These are phyloP conservation scores for Ophiostoma sp. DNA, from an alignment of 2,329 filamentous ascomycete genomes.

Conservation along the genomic window DNA sequence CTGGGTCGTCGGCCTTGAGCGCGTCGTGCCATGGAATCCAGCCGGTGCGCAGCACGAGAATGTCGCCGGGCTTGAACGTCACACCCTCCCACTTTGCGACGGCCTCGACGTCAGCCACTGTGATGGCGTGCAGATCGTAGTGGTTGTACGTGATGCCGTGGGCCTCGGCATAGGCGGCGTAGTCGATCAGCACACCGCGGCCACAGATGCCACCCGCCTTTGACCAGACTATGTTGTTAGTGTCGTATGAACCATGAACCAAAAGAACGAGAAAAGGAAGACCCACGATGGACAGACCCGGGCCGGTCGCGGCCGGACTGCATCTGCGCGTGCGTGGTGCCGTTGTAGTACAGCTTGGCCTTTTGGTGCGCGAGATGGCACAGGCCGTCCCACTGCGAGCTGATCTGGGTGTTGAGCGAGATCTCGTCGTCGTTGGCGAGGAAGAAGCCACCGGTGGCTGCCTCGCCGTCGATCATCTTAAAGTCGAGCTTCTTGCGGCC, in stretches of 20 bases:
- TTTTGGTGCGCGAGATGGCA: conserved; percentile 12
- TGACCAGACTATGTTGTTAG: conserved; percentile 19
- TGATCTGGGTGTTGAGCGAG: conserved; percentile 30
- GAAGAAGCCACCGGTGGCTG: not conserved
- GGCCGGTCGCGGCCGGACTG: conserved; percentile 28
- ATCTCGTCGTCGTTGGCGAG: conserved; percentile 25
- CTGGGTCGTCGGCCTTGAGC: conserved; percentile 31
- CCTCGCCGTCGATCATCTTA: conserved; percentile 20
- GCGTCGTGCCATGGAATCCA: conserved; percentile 53
- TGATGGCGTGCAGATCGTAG: conserved; percentile 49
- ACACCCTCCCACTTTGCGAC: conserved; percentile 56
- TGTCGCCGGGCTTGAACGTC: conserved; percentile 58
- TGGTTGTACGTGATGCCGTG: conserved; percentile 48
- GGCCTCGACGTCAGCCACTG: conserved; percentile 48
- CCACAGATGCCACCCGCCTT: conserved; percentile 46
- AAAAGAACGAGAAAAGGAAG: not conserved
- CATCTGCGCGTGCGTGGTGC: conserved; percentile 34
- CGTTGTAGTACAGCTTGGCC: conserved; percentile 28
- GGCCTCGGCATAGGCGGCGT: conserved; percentile 42
- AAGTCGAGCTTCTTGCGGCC: conserved; percentile 48
- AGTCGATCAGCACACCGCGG: conserved; percentile 54
- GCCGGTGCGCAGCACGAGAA: conserved; percentile 61
- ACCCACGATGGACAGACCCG: not conserved
- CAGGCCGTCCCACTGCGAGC: conserved; percentile 54
- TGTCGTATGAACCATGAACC: not conserved